Conservation (phyloP, 345 rosid genomes). For the Clausena lansium region DNA sequence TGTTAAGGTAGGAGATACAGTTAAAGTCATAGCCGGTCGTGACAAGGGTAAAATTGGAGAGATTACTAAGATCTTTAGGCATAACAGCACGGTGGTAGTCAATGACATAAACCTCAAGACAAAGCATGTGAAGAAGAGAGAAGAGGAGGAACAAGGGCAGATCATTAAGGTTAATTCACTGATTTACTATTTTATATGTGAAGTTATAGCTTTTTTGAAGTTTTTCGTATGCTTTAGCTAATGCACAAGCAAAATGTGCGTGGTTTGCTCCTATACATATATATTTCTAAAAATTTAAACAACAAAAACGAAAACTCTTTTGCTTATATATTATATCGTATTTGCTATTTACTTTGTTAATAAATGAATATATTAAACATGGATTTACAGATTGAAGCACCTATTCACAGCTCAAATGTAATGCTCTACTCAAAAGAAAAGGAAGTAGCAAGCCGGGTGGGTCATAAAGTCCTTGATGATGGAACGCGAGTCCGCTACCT, state of each 20-base stretch:
- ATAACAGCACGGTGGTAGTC: slow-evolving; percentile 74
- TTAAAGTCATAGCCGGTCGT: slow-evolving; percentile 75
- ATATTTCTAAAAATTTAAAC: not conserved
- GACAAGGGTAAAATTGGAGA: slow-evolving; percentile 91
- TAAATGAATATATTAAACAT: slow-evolving; percentile 8
- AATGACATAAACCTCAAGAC: slow-evolving; percentile 87
- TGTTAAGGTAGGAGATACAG: slow-evolving; percentile 84
- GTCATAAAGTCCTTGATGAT: slow-evolving; percentile 70
- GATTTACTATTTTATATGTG: not conserved
- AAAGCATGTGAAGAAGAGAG: slow-evolving; percentile 87
- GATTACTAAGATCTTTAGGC: slow-evolving; percentile 62
- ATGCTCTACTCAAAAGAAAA: slow-evolving; percentile 88
- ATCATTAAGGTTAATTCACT: slow-evolving; percentile 61
- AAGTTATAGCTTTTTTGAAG: not conserved
- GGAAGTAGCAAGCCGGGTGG: slow-evolving; percentile 73
- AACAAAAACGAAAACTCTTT: not conserved
- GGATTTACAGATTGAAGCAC: slow-evolving; percentile 79
- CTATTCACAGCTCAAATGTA: slow-evolving; percentile 93
- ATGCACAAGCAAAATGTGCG: not conserved
- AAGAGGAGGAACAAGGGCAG: slow-evolving; percentile 84
- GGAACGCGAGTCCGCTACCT: slow-evolving; percentile 72
- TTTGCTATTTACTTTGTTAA: not conserved
- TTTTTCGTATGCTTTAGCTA: not conserved
- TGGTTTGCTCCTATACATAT: not conserved
- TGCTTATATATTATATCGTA: not conserved